Conservation (phyloP, 345 rosid genomes). For the Hibiscus syriacus region DNA sequence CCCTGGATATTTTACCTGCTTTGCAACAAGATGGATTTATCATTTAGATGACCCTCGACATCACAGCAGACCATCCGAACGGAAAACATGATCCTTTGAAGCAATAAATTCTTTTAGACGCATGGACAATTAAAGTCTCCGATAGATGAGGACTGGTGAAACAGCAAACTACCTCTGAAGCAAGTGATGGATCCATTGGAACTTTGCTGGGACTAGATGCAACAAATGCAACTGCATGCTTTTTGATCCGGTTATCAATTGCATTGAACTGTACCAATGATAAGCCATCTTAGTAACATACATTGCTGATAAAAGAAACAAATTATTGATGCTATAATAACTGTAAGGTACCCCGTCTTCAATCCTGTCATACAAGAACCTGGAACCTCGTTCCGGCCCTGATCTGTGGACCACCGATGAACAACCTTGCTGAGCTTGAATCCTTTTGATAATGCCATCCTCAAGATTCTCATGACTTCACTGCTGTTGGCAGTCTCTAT, state of each 20-base stretch:
- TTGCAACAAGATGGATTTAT: slow-evolving; percentile 73
- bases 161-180: slow-evolving; percentile 65
- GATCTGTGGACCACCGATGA: slow-evolving; percentile 45
- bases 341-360: slow-evolving; percentile 61
- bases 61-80: slow-evolving; percentile 95
- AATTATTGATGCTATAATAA: slow-evolving; percentile 7
- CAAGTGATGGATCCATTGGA: slow-evolving; percentile 73
- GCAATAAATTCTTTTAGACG: slow-evolving; percentile 25
- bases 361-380: slow-evolving; percentile 77
- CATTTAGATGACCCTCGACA: slow-evolving; percentile 88
- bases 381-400: slow-evolving; percentile 72
- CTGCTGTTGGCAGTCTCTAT: slow-evolving; percentile 28
- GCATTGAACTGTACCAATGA: slow-evolving; percentile 43
- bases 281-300: slow-evolving; percentile 6
- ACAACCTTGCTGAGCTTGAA: slow-evolving; percentile 48
- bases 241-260: too few species aligned
- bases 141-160: neutral
- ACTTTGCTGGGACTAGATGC: slow-evolving; percentile 62
- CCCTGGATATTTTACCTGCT: slow-evolving; percentile 54
- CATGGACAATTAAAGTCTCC: neutral
- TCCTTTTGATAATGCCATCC: slow-evolving; percentile 71
- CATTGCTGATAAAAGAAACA: slow-evolving; percentile 8
- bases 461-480: slow-evolving; percentile 33
- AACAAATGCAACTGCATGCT: slow-evolving; percentile 42
- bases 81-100: slow-evolving; percentile 70